Evolutionary conservation across 495 filamentous ascomycete species (phyloP), one percentile per base, ranked within the genome.

Genomic region (Daldinia childiae): DNA sequence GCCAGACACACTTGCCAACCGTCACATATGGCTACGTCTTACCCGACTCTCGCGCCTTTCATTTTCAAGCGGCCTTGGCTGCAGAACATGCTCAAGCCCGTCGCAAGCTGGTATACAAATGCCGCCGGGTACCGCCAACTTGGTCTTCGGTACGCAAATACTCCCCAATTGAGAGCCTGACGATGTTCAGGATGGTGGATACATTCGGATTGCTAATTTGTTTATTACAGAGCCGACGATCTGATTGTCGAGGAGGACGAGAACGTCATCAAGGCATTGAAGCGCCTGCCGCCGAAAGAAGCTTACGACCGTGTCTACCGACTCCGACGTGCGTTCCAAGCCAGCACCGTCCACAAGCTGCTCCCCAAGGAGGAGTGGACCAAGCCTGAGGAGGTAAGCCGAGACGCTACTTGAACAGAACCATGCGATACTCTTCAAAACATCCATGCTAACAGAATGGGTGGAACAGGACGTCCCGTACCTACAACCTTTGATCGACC

Each of bases 241-340:
- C 79, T 99, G 79, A 92, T 98, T 79, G 85, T 88, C 75, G 96
- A 98, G 79, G 96, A 98, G 84, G 89, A 83, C 86, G 93, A 95
- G 74, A 81, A 81, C 30, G 94, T 98, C 75, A 89, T 94, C 80
- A 84, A 88, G 71, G 95, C 95, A 59, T 86, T 99, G 79, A 90
- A 91, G 87, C 93, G 95, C 80, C 91, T 99, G 48, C 88, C 93
- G 39, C 86, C 91, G 69, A 94, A 96, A 87, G 93, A 93, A 76
- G 86, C 89, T 74, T 98, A 98, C 83, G 95, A 99, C 86, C 95
- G 95, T 82, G 89, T 98, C 78, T 98, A 92, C 89, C 93, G 95
- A 77, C 88, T 98, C 80, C 91, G 95, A 80, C 89, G 95, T 80
- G 96, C 95, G 74, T 91, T 95, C 84, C 95, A 98, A 89, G 91